These are phyloP conservation scores for Basidiobolus meristosporus DNA, from an alignment of 371 early-diverging fungal genomes.

Conservation along the genomic window DNA sequence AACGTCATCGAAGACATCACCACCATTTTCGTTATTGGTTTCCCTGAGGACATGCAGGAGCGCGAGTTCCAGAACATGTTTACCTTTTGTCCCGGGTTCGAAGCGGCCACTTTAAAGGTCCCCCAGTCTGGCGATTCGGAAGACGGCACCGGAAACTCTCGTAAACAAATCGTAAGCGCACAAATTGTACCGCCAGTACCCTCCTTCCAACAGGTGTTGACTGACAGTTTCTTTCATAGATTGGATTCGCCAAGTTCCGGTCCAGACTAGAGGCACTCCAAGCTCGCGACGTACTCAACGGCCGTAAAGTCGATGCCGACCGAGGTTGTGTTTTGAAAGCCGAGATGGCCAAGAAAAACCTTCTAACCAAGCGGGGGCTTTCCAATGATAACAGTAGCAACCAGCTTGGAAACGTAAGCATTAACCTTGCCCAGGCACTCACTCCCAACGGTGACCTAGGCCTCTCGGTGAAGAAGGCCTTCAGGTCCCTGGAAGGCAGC, in stretches of 20 bases:
- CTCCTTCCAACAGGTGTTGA: background rate
- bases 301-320: constrained; percentile 74
- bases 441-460: background rate
- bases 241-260: constrained; percentile 89
- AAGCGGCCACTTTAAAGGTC: constrained; percentile 81
- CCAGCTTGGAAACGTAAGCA: too few relatives aligned
- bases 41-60: constrained; percentile 93
- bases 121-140: constrained; percentile 33
- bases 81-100: constrained; percentile 86
- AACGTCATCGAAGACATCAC: constrained; percentile 65
- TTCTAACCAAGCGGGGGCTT: constrained; percentile 33
- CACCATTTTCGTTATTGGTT: constrained; percentile 93
- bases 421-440: background rate
- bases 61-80: constrained; percentile 97
- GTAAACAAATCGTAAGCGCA: constrained; percentile 75
- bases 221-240: constrained; percentile 8
- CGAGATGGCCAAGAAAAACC: constrained; percentile 91
- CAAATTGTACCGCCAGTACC: background rate
- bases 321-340: constrained; percentile 71
- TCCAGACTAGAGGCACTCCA: constrained; percentile 68
- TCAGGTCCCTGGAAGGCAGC: too few relatives aligned
- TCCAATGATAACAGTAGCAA: background rate
- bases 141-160: too few relatives aligned
- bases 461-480: background rate
- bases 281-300: constrained; percentile 70